Percentiles rank a stretch among this genome's conserved stretches.
These are phyloP conservation scores for Macrophomina phaseolina DNA, from an alignment of 2,329 filamentous ascomycete genomes.

Conservation along the genomic window DNA sequence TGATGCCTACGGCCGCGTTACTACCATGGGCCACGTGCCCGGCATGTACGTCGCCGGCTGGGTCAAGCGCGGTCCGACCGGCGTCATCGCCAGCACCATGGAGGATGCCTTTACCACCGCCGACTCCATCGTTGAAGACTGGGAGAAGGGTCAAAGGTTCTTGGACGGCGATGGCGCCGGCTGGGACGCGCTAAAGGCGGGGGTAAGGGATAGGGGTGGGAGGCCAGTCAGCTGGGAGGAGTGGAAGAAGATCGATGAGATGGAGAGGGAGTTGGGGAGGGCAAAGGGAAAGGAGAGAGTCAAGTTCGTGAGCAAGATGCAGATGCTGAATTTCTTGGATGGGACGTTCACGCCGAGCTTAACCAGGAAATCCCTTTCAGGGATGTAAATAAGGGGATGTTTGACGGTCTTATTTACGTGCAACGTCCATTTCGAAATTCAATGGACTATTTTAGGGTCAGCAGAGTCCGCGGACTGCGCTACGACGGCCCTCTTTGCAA, in stretches of 20 bases:
- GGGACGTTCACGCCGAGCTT: background rate
- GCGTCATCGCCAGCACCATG: conserved; percentile 96
- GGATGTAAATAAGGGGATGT: no score
- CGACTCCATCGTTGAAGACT: conserved; percentile 82
- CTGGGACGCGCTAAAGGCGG: conserved; percentile 76
- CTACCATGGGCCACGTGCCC: conserved; percentile 59
- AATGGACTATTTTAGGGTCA: no score
- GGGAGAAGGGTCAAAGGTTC: conserved; percentile 59
- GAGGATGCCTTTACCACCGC: conserved; percentile 89
- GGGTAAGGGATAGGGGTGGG: conserved; percentile 62
- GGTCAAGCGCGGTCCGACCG: conserved; percentile 94
- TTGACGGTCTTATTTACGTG: no score
- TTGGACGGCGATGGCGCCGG: conserved; percentile 59
- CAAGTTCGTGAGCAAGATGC: conserved; percentile 62
- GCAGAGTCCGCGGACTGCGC: no score
- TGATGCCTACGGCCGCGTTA: conserved; percentile 77
- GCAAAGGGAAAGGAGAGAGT: conserved; percentile 77
- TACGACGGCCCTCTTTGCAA: no score
- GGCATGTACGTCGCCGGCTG: conserved; percentile 94
- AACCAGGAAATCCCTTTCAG: no score
- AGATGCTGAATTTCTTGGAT: conserved; percentile 61
- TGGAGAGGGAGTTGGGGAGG: conserved; percentile 71
- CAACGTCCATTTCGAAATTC: no score
- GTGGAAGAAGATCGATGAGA: conserved; percentile 84
- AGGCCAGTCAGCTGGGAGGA: conserved; percentile 79